Conservation (phyloP, 257 asterid species). For the Solanum chiquidenum region DNA sequence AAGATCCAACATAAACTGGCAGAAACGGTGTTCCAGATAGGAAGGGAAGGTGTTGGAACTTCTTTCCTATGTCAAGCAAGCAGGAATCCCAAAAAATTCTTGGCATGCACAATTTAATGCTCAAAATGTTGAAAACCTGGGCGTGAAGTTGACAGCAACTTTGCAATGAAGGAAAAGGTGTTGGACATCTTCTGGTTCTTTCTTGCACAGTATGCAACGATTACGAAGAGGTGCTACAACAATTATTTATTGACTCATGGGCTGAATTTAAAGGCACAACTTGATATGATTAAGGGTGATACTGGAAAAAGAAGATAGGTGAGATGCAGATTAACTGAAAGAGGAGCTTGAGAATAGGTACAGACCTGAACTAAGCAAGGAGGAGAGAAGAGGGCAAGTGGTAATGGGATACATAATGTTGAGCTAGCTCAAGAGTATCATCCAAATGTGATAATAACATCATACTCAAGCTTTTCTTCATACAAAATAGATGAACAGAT, state of each 20-base stretch:
- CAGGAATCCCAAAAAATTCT: conserved; percentile 23
- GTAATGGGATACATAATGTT: background rate
- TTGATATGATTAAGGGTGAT: background rate
- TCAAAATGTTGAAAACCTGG: background rate
- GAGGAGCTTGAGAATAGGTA: background rate
- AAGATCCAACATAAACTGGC: background rate
- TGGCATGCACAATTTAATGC: background rate
- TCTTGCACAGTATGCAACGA: background rate
- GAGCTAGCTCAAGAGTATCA: background rate
- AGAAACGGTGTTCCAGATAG: background rate
- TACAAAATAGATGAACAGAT: background rate
- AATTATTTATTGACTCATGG: background rate
- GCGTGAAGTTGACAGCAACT: background rate
- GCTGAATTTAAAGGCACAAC: background rate
- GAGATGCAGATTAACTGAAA: background rate
- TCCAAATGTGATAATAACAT: background rate
- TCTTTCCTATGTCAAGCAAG: background rate
- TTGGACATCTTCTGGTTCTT: background rate
- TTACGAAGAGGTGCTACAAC: background rate
- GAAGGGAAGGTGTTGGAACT: background rate
- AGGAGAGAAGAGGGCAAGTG: background rate
- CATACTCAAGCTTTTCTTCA: background rate
- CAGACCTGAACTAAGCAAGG: background rate
- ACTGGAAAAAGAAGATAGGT: background rate
- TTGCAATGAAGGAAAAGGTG: background rate